Evolutionary conservation across 805 yeast species (phyloP).

Genomic region (Blastobotrys parvus): DNA sequence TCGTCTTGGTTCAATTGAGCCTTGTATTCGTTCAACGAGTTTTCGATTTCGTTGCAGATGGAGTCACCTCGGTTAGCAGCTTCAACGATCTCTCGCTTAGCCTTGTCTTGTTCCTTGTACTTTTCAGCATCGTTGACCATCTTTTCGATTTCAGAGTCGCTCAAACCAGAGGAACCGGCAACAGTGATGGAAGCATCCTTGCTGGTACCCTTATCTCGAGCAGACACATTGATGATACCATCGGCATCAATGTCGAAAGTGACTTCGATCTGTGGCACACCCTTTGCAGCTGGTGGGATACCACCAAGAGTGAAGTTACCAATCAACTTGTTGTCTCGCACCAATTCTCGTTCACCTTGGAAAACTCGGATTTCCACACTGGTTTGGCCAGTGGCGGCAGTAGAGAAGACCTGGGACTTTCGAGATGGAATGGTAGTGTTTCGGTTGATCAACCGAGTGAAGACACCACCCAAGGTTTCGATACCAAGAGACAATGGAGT

Average conservation of each 20-base stretch:
- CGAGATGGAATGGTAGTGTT: constrained; percentile 96
- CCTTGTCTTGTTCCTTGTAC: constrained; percentile 80
- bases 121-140: constrained; percentile 89
- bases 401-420: constrained; percentile 92
- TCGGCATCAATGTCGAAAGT: constrained; percentile 95
- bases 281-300: constrained; percentile 93
- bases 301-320: constrained; percentile 95
- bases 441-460: constrained; percentile 83
- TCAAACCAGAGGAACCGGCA: constrained; percentile 90
- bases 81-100: constrained; percentile 76
- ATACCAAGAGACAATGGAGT: constrained; percentile 90
- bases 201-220: constrained; percentile 87
- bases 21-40: constrained; percentile 69
- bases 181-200: constrained; percentile 94
- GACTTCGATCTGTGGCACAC: constrained; percentile 91
- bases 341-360: constrained; percentile 99
- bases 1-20: constrained; percentile 54
- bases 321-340: constrained; percentile 93
- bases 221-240: constrained; percentile 93
- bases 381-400: constrained; percentile 95
- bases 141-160: constrained; percentile 82
- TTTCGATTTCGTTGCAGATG: constrained; percentile 81
- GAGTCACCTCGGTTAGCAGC: constrained; percentile 78
- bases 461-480: constrained; percentile 97
- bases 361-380: constrained; percentile 95